Percentiles rank a stretch among this genome's conserved stretches.
Evolutionary conservation across 345 rosid species (phyloP).

Genomic region (Citrus unshiu): DNA sequence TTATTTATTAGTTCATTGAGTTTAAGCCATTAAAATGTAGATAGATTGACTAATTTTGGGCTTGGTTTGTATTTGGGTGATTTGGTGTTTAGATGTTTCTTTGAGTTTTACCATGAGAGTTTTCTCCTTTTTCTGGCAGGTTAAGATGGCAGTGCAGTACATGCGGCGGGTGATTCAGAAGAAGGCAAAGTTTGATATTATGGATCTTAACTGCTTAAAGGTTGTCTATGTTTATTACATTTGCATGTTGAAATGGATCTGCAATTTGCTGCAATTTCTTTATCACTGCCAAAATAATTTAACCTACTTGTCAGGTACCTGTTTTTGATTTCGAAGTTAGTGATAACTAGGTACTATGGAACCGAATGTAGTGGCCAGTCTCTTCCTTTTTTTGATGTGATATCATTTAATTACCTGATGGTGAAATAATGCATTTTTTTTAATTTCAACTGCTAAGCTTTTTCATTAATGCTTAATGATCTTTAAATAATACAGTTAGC

Average conservation of each 20-base stretch:
- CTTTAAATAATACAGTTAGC: constrained; percentile 54
- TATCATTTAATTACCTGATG: neutral
- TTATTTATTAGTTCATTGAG: neutral
- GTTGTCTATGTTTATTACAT: constrained; percentile 29
- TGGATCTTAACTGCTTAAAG: constrained; percentile 89
- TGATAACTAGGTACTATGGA: neutral
- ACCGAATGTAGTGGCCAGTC: neutral
- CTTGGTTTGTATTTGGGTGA: neutral
- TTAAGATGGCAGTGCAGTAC: constrained; percentile 92
- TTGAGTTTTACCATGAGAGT: constrained; percentile 7
- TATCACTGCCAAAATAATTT: neutral
- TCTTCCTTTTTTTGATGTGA: neutral
- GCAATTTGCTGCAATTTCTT: neutral
- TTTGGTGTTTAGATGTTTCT: neutral
- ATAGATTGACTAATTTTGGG: neutral
- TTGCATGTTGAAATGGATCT: constrained; percentile 1
- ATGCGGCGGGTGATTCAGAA: constrained; percentile 84
- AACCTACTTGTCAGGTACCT: neutral
- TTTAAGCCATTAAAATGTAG: neutral
- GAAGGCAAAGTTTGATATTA: constrained; percentile 96
- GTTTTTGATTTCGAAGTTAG: neutral
- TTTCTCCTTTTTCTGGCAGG: constrained; percentile 39
- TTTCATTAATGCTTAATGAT: constrained; percentile 1
- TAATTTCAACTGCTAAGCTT: neutral
- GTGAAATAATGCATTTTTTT: neutral